Base-by-base conservation (phyloP, 768 basidiomycete genomes). In the Termitomyces titanicus region DNA sequence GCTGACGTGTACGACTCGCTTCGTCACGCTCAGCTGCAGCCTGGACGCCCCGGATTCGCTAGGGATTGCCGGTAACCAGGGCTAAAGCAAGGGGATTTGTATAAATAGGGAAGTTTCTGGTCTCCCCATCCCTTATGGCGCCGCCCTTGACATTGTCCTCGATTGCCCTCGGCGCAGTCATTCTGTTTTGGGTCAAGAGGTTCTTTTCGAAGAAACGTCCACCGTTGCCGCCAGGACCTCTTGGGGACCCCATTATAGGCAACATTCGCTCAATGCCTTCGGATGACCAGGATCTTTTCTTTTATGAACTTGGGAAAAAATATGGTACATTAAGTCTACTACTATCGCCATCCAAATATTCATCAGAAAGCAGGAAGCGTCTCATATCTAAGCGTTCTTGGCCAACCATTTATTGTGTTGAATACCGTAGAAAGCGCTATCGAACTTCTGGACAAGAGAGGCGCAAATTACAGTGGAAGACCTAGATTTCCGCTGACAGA, bases 171-270 rank as follows among this genome's bases (percentile, higher is more conserved):
- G 17, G 24, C 38, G 29, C 50, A 29, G 37, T 51, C n/a, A n/a
- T 40, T 51, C 39, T 51, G 22, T n/a, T 51, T 20, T 51, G 39
- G 50, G 50, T 17, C 38, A 51, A 39, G 50, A 42, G 31, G 9
- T 31, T 13, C 6, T 31, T 55, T 11, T 55, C 48, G 13, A 55
- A 46, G n/a, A 54, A 33, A 31, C 53, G 22, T 24, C 45, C 51
- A 31, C 60, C 56, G 1, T 45, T 57, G 9, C 72, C 73, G 1
- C 73, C 72, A 22, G 66, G 74, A 13, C 74, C 72, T 12, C 72
- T 68, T 5, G 61, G 64, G 12, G 71, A 75, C 45, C 69, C 71
- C 3, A 37, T 75, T 45, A 63, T 75, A 17, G 74, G 74, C 4
- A 70, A 75, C 53, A 55, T 70, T 18, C 65, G 72, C 3, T 53